These are phyloP conservation scores for Fraxinus pennsylvanica DNA, from an alignment of 257 asterid species.

Conservation along the genomic window DNA sequence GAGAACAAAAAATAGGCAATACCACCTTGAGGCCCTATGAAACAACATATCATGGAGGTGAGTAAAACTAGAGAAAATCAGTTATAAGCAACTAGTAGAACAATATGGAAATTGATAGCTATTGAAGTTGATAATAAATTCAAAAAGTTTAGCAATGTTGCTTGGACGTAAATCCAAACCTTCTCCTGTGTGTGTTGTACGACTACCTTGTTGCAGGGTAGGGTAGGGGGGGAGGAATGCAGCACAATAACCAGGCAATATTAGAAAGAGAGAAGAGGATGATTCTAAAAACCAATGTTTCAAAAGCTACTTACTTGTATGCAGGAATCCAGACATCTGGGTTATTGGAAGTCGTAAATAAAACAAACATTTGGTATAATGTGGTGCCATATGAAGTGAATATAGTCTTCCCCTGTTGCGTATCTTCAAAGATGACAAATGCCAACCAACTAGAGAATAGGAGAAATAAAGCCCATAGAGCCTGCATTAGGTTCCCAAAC, in stretches of 20 bases:
- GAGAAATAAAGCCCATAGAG: slow-evolving; percentile 75
- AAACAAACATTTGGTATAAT: slow-evolving; percentile 80
- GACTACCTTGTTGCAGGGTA: background rate
- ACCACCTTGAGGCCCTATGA: slow-evolving; percentile 91
- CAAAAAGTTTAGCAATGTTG: background rate
- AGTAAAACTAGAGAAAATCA: slow-evolving; percentile 20
- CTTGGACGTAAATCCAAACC: background rate
- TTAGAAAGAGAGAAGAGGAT: slow-evolving; percentile 7
- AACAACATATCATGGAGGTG: slow-evolving; percentile 25
- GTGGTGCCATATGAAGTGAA: slow-evolving; percentile 78
- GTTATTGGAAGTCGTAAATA: slow-evolving; percentile 95
- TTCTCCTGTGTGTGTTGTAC: slow-evolving; percentile 3
- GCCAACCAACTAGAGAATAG: slow-evolving; percentile 96
- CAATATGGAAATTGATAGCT: background rate
- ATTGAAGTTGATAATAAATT: background rate
- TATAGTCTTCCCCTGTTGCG: slow-evolving; percentile 70
- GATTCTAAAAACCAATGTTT: slow-evolving; percentile 7
- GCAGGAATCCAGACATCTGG: slow-evolving; percentile 99
- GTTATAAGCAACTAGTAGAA: background rate
- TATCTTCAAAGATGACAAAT: slow-evolving; percentile 93
- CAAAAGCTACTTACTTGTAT: slow-evolving; percentile 66
- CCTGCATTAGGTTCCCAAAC: slow-evolving; percentile 55
- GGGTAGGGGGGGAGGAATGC: background rate
- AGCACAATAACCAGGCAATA: slow-evolving; percentile 16
- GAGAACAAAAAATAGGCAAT: slow-evolving; percentile 75